A percentile compares a stretch with the other conserved stretches of the same genome.
Conservation (phyloP, 495 filamentous ascomycete species). For the Talaromyces trachyspermus region DNA sequence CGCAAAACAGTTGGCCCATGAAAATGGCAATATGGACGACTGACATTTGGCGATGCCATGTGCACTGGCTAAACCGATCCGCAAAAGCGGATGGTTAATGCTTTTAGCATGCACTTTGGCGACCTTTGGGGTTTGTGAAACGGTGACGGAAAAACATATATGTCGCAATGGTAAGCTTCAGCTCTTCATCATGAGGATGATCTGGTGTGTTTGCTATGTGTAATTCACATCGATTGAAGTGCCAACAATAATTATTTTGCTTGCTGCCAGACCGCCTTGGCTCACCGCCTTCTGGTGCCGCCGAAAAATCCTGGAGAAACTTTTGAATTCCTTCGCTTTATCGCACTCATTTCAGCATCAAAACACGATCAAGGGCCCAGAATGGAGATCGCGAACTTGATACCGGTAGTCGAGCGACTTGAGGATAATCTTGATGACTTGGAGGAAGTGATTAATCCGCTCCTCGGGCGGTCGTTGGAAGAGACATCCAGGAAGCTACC, state of each 20-base stretch:
- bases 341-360: neutral
- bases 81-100: conserved; percentile 31
- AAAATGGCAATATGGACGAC: conserved; percentile 1
- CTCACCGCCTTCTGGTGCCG: conserved; percentile 6
- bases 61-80: conserved; percentile 19
- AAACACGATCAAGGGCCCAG: neutral
- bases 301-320: neutral
- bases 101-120: conserved; percentile 33
- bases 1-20: neutral
- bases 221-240: neutral
- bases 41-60: conserved; percentile 1
- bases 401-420: conserved; percentile 58
- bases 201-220: neutral
- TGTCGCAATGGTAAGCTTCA: neutral
- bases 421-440: conserved; percentile 71
- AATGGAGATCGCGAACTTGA: conserved; percentile 39
- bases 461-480: conserved; percentile 52
- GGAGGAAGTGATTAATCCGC: conserved; percentile 60
- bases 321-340: neutral
- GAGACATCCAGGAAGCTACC: conserved; percentile 71
- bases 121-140: conserved; percentile 6
- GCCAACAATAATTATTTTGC: neutral
- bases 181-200: neutral
- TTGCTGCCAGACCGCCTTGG: neutral
- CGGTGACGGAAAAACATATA: neutral